Base-by-base conservation (phyloP, 352 stramenopile species). In the Pythium scleroteichum region DNA sequence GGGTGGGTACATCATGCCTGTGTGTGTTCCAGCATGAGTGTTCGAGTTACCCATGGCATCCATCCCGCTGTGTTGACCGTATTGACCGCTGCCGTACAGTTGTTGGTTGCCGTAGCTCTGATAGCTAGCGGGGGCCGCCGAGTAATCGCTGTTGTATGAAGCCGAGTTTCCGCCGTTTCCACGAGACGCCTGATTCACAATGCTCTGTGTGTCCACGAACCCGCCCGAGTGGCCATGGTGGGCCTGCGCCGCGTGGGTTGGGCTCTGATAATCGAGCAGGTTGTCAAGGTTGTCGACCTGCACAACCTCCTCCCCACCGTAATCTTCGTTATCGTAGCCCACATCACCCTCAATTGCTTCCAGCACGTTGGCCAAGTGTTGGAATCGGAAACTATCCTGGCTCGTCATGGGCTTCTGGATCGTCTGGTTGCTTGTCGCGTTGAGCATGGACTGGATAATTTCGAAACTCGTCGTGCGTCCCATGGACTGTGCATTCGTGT, bases 401-500 rank as follows among this genome's bases (percentile, higher is more conserved):
- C 81, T 92, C 17, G 79, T 92, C 85, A 94, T 94, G 44, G 85
- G 85, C 56, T 91, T 92, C 51, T 94, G 85, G 55, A 94, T 92
- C 17, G 78, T 82, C 49, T 89, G 76, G 62, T 94, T 94, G 33
- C 81, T 90, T 20, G 78, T 92, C 16, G 85, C 82, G 51, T 92
- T 94, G 26, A 94, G 76, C 76, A 94, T 94, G 24, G 82, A 83
- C 66, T 94, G 85, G 48, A 94, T 92, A 53, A 94, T 90, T 63
- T 94, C 85, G 35, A 94, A 94, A 59, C 85, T 94, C 33, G 84
- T 94, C 0, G 84, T 94, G 32, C 85, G 81, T 1, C 82, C 82
- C 83, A 92, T 86, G 3, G 64, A 59, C 41, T 68, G 64, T 19
- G 38, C 47, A 16, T 53, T 66, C 20, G 50, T 51, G 50, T 66